A percentile compares a stretch with the other conserved stretches of the same genome.
These are phyloP conservation scores for Punica granatum DNA, from an alignment of 345 rosid genomes.

Conservation along the genomic window DNA sequence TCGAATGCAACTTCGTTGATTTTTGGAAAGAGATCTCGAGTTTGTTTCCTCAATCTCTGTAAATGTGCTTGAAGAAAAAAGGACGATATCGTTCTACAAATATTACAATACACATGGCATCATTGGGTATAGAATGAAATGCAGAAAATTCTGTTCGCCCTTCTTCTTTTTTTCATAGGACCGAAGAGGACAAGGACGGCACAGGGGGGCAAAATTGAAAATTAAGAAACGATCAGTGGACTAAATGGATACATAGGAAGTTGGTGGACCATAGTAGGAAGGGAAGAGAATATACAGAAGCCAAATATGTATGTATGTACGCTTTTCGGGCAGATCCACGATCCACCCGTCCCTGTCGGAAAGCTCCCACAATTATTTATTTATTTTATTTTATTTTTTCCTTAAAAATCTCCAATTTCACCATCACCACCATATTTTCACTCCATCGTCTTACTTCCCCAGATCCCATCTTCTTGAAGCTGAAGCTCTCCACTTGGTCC, in stretches of 20 bases:
- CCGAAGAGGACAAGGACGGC: no score
- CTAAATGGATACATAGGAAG: not conserved
- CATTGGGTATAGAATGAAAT: no score
- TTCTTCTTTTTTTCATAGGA: no score
- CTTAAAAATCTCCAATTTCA: not conserved
- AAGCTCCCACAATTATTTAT: not conserved
- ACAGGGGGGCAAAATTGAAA: not conserved
- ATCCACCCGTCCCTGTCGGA: conserved; percentile 10
- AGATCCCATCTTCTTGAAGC: conserved; percentile 10
- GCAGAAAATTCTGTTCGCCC: no score
- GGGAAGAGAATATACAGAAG: not conserved
- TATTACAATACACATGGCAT: no score
- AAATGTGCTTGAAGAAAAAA: no score
- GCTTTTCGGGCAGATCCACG: conserved; percentile 2
- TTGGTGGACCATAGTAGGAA: not conserved
- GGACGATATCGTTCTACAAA: no score
- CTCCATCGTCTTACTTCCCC: not conserved
- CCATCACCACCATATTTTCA: not conserved
- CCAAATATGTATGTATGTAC: not conserved
- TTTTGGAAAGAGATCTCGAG: no score
- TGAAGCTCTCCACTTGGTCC: not conserved
- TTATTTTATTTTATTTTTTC: not conserved
- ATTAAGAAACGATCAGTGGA: not conserved
- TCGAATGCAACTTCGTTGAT: no score
- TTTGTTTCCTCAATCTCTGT: no score